Conservation (phyloP, 768 basidiomycete genomes). For the Pisolithus tinctorius region DNA sequence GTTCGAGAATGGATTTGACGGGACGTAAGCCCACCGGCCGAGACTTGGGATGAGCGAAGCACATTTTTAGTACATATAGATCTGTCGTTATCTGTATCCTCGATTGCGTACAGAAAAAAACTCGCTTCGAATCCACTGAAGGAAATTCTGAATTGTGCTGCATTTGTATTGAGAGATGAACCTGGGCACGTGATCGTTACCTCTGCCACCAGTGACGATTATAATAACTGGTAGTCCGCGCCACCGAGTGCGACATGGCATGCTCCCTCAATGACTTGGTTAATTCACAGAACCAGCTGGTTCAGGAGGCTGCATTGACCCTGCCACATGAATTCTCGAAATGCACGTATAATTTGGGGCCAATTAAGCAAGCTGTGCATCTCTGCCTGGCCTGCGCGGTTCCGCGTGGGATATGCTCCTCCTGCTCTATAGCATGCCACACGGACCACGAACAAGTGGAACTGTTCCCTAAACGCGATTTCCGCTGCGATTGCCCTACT, state of each 20-base stretch:
- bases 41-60: too few species aligned
- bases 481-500: constrained; percentile 85
- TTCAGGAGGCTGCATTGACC: constrained; percentile 39
- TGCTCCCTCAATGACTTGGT: constrained; percentile 30
- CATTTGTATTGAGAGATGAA: too few species aligned
- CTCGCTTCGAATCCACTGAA: too few species aligned
- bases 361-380: constrained; percentile 72
- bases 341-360: constrained; percentile 57
- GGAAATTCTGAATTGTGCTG: too few species aligned
- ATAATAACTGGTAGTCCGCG: too few species aligned
- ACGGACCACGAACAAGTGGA: constrained; percentile 83
- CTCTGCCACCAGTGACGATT: neutral
- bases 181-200: neutral
- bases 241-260: neutral
- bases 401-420: constrained; percentile 67
- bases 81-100: too few species aligned
- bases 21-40: too few species aligned
- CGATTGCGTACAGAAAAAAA: too few species aligned
- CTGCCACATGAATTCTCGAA: constrained; percentile 56
- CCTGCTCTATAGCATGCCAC: constrained; percentile 84
- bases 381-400: constrained; percentile 70
- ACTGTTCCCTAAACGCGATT: constrained; percentile 77
- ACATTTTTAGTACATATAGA: too few species aligned
- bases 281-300: constrained; percentile 22
- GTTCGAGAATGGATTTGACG: too few species aligned